Conservation (phyloP, 2,329 filamentous ascomycete genomes). For the Alternaria tenuissima region DNA sequence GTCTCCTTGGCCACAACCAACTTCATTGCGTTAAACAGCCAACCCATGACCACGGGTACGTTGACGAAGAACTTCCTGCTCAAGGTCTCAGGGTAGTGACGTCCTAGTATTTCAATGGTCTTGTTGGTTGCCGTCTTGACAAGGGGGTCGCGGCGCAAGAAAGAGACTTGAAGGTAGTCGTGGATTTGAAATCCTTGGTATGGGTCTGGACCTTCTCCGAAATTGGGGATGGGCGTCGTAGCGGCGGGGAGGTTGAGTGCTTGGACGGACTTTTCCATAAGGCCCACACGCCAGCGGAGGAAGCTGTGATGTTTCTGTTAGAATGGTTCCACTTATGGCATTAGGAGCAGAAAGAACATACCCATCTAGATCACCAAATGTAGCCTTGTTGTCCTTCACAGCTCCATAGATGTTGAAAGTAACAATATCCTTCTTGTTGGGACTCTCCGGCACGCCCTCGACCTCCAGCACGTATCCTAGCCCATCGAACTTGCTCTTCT, state of each 20-base stretch:
- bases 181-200: slow-evolving; percentile 94
- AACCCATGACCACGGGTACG: slow-evolving; percentile 89
- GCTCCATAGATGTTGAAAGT: slow-evolving; percentile 95
- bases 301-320: slow-evolving; percentile 66
- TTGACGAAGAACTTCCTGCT: slow-evolving; percentile 96
- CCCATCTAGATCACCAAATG: slow-evolving; percentile 84
- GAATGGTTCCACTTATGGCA: neutral
- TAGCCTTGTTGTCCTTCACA: slow-evolving; percentile 80
- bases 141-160: slow-evolving; percentile 79
- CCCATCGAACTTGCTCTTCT: slow-evolving; percentile 74
- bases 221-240: slow-evolving; percentile 74
- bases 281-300: slow-evolving; percentile 84
- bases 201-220: slow-evolving; percentile 71
- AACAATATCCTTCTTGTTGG: slow-evolving; percentile 69
- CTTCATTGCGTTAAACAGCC: slow-evolving; percentile 63
- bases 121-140: slow-evolving; percentile 80
- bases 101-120: slow-evolving; percentile 81
- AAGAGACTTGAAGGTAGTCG: slow-evolving; percentile 88
- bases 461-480: slow-evolving; percentile 85
- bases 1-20: slow-evolving; percentile 58
- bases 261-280: slow-evolving; percentile 86
- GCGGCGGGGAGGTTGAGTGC: slow-evolving; percentile 75
- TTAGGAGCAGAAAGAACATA: slow-evolving; percentile 52
- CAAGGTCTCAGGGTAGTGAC: slow-evolving; percentile 88
- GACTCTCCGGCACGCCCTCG: slow-evolving; percentile 60